phyloP scores from a whole-genome alignment of 805 yeast genomes.

The Ogataea trehalophila region DNA sequence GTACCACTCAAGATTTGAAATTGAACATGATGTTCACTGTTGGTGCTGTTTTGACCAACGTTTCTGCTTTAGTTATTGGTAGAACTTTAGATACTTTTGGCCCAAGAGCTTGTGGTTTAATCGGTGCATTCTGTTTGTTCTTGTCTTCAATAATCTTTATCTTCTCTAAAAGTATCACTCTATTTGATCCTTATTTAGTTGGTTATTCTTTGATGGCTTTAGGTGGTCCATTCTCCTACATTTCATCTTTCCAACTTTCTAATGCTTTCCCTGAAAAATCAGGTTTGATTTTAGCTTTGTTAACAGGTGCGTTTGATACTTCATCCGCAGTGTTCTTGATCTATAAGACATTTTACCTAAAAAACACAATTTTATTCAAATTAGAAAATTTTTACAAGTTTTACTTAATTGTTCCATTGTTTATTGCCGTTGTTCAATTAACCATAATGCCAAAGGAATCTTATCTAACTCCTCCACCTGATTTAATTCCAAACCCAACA shows the following conservation, averaged over 20 bases:
- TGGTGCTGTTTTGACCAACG: slow-evolving; percentile 53
- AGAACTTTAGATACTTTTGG: slow-evolving; percentile 45
- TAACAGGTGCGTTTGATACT: slow-evolving; percentile 58
- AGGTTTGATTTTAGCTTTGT: slow-evolving; percentile 47
- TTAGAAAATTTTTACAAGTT: slow-evolving; percentile 41
- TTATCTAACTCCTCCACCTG: slow-evolving; percentile 38
- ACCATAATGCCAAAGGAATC: slow-evolving; percentile 47
- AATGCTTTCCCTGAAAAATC: slow-evolving; percentile 51
- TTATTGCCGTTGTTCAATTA: slow-evolving; percentile 43
- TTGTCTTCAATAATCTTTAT: slow-evolving; percentile 44
- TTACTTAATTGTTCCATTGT: slow-evolving; percentile 44
- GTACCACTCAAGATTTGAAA: slow-evolving; percentile 49
- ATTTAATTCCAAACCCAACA: slow-evolving; percentile 29
- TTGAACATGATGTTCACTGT: slow-evolving; percentile 55
- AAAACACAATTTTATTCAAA: slow-evolving; percentile 32
- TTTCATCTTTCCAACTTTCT: slow-evolving; percentile 53
- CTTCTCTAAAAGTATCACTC: slow-evolving; percentile 27
- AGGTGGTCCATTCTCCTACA: slow-evolving; percentile 55
- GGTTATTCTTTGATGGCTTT: slow-evolving; percentile 51
- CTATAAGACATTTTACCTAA: slow-evolving; percentile 38
- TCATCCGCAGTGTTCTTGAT: slow-evolving; percentile 50
- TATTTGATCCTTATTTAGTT: slow-evolving; percentile 46
- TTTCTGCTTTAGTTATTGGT: slow-evolving; percentile 49
- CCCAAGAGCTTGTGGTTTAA: slow-evolving; percentile 48
- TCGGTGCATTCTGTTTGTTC: slow-evolving; percentile 44